Evolutionary conservation across 2,329 filamentous ascomycete species (phyloP), one percentile per base, ranked within the genome.

Genomic region (Didymella exigua): DNA sequence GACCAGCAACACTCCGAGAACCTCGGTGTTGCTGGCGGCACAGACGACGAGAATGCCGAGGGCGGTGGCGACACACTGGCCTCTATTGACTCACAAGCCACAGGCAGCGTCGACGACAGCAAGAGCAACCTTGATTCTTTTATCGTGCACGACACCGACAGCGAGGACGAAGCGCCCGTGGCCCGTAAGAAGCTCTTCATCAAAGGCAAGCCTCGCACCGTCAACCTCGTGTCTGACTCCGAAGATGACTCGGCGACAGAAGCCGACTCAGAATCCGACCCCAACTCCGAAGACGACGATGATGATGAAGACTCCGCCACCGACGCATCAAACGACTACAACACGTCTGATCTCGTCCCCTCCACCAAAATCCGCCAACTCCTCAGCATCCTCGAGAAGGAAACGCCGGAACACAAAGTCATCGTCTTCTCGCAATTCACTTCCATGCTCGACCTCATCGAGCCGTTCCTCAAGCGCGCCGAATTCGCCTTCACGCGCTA

Each of bases 391-490:
- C 84, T 99, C 8, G 84, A 87, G 60, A 85, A 85, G 38, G 95
- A 99, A 75, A 87, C 87, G 0, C 79, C 82, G 1, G 82, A 91
- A 56, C 91, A 96, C 82, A 99, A 99, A 73, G 96, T 96, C 71
- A 99, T 99, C 68, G 92, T 99, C 60, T 99, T 99, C 77, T 96
- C 92, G 1, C 91, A 98, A 68, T 99, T 99, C 77, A 99, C 95
- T 0, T 95, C 91, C 0, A 99, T 99, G 95, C 86, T 99, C 40
- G 90, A 98, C 77, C 86, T 98, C 24, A 87, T 99, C 59, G 92
- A 98, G 72, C 95, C 95, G 2, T 97, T 98, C 76, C 81, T 99
- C 56, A 82, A 83, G 40, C 83, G 86, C 43, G 86, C 89, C 13
- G 85, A 86, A 13, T 88, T 96, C 74, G 84, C 83, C 57, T 96